A percentile compares a stretch with the other conserved stretches of the same genome.
Conservation (phyloP, 345 rosid genomes). For the thale cress (Arabidopsis thaliana) region DNA sequence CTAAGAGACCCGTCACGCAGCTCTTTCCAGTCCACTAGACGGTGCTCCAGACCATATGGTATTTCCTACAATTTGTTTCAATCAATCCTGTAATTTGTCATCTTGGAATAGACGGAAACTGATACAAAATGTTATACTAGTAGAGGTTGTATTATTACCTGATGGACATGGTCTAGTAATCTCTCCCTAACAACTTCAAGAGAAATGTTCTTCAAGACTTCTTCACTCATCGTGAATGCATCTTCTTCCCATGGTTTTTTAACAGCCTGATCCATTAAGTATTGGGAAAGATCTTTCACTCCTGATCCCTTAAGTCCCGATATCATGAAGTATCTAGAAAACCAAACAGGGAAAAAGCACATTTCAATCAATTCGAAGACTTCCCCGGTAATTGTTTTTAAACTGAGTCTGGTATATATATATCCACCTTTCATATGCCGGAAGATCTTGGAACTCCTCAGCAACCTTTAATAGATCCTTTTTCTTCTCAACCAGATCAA, state of each 20-base stretch:
- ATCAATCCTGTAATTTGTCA: background rate
- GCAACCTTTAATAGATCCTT: slow-evolving; percentile 76
- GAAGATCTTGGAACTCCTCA: slow-evolving; percentile 79
- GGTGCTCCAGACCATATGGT: slow-evolving; percentile 79
- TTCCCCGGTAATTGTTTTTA: background rate
- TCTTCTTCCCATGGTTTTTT: slow-evolving; percentile 96
- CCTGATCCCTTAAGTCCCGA: slow-evolving; percentile 89
- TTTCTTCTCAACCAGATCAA: slow-evolving; percentile 81
- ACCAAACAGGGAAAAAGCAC: slow-evolving; percentile 24
- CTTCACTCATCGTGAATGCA: slow-evolving; percentile 77
- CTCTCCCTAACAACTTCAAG: slow-evolving; percentile 90
- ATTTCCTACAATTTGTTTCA: slow-evolving; percentile 63
- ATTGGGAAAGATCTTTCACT: slow-evolving; percentile 71
- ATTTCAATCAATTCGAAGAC: slow-evolving; percentile 3
- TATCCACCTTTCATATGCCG: slow-evolving; percentile 77
- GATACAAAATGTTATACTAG: slow-evolving; percentile 21
- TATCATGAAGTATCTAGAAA: slow-evolving; percentile 76
- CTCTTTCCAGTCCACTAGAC: slow-evolving; percentile 88
- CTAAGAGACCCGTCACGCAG: slow-evolving; percentile 82
- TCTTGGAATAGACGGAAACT: background rate
- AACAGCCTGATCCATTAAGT: slow-evolving; percentile 84
- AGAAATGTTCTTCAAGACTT: slow-evolving; percentile 85
- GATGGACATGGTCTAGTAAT: slow-evolving; percentile 87
- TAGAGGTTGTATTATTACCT: slow-evolving; percentile 52
- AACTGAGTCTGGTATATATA: background rate